phyloP scores from a whole-genome alignment of 176 grass and related monocot genomes.

The Carex parvula region DNA sequence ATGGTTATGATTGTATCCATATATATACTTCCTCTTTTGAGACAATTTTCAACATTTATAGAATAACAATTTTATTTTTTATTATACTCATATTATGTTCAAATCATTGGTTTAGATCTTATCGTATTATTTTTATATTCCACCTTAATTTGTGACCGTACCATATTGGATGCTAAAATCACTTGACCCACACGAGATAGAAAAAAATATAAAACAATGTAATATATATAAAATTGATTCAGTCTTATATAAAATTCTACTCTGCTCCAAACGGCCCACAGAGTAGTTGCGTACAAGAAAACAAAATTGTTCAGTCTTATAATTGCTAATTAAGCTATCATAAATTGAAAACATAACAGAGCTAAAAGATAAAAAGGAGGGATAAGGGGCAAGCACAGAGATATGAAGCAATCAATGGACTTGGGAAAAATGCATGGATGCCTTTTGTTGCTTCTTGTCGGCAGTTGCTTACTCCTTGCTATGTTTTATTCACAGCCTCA shows the following conservation, averaged over 20 bases:
- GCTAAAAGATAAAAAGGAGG: neutral
- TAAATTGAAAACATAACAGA: neutral
- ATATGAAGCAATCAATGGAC: neutral
- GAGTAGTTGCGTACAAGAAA: neutral
- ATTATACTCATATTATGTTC: too few relatives aligned
- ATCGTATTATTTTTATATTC: too few relatives aligned
- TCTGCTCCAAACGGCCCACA: too few relatives aligned
- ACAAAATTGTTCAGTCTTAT: too few relatives aligned
- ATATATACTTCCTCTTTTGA: too few relatives aligned
- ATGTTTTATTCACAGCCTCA: neutral
- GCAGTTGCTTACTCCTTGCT: neutral
- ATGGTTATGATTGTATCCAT: too few relatives aligned
- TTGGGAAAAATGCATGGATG: neutral
- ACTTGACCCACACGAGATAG: too few relatives aligned
- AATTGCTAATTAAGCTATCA: neutral
- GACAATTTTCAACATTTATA: too few relatives aligned
- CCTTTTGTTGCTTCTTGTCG: neutral
- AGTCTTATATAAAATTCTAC: neutral
- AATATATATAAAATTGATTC: neutral
- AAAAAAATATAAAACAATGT: neutral
- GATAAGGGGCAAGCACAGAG: neutral
- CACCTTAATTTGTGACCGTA: too few relatives aligned
- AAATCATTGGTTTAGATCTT: too few relatives aligned
- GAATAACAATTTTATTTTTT: too few relatives aligned
- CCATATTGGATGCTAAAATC: too few relatives aligned